Evolutionary conservation across 2,329 filamentous ascomycete species (phyloP), one percentile per base, ranked within the genome.

Genomic region (Didymella arachidicola): DNA sequence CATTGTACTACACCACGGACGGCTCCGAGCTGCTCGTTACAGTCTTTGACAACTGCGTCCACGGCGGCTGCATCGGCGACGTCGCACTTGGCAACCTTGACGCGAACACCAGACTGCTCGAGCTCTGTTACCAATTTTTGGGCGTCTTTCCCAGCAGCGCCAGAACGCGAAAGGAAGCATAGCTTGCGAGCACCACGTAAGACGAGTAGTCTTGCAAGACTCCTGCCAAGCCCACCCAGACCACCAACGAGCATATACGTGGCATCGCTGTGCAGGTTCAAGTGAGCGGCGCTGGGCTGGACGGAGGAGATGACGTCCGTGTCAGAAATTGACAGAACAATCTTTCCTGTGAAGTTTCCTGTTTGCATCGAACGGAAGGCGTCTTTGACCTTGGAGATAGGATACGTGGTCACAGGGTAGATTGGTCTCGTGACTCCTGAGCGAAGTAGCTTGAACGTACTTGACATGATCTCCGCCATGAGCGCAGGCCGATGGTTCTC

Each of bases 191-290:
- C 64, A 16, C 64, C 64, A 38, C 34, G 34, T 38, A 8, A 8
- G 14, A 60, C 57, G 16, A 60, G 41, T 62, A 59, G 65, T 4
- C 18, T 43, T 2, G 59, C 50, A 4, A 69, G 36, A 12, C 51
- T 39, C 3, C 57, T 43, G 3, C 70, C 68, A 7, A 73, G 44
- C 2, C 69, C 70, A 14, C 63, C 66, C 1, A 73, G 53, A 16
- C 70, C 64, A 8, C 70, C 70, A 27, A 64, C 49, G 4, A 73
- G 27, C 2, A 73, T 51, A 45, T 71, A 73, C 0, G 63, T 54
- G 16, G 27, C 32, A 7, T 59, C 44, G 1, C 18, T 41, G 27
- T 3, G 43, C 6, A 45, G n/a, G 8, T 14, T 38, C 34, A 38
- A 38, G 34, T 5, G 11, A 29, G 18, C 25, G 19, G 43, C 25